Conservation (phyloP, 106 monocot species). For the Hemerocallis citrina region DNA sequence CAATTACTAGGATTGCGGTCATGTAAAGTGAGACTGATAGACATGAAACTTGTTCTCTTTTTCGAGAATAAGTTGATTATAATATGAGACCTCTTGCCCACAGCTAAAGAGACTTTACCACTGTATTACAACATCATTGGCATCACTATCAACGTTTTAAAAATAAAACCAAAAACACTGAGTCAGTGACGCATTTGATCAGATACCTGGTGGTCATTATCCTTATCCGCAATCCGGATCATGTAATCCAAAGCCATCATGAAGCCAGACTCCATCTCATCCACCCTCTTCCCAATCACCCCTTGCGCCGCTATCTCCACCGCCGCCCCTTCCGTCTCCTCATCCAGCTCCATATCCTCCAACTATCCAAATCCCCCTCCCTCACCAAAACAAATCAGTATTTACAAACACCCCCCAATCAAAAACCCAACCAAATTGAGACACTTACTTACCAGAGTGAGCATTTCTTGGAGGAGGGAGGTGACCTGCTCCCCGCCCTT, state of each 20-base stretch:
- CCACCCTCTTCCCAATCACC: slow-evolving; percentile 88
- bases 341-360: slow-evolving; percentile 94
- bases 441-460: slow-evolving; percentile 49
- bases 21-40: too few species aligned
- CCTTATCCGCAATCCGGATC: slow-evolving; percentile 75
- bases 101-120: too few species aligned
- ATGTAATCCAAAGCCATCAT: slow-evolving; percentile 95
- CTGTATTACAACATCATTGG: too few species aligned
- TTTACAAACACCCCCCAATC: too few species aligned
- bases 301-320: slow-evolving; percentile 90
- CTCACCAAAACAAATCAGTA: too few species aligned
- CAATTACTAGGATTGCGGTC: too few species aligned
- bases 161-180: neutral
- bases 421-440: too few species aligned
- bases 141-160: too few species aligned
- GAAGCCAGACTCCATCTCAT: slow-evolving; percentile 98
- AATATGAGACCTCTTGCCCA: too few species aligned
- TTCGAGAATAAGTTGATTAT: too few species aligned
- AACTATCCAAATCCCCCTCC: too few species aligned
- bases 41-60: too few species aligned
- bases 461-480: slow-evolving; percentile 88
- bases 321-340: slow-evolving; percentile 59
- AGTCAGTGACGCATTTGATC: slow-evolving; percentile 13
- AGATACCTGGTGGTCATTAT: slow-evolving; percentile 74
- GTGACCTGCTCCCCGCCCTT: slow-evolving; percentile 93